phyloP scores from a whole-genome alignment of 2,329 filamentous ascomycete species.

The Paracorniculantispora psalliotae region DNA sequence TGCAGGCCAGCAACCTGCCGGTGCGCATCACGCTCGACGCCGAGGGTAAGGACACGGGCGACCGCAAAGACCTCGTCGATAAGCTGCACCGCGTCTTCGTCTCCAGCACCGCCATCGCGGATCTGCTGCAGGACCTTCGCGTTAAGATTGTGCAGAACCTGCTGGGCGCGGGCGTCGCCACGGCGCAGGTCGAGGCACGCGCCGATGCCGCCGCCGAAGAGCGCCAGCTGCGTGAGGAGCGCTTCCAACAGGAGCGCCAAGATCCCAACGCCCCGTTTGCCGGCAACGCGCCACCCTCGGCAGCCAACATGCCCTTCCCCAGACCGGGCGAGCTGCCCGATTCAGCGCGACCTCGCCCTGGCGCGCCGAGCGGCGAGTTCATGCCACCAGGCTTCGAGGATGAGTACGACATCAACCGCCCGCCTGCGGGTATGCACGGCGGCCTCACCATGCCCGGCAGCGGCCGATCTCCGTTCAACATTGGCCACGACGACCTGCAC shows the following conservation, averaged over 20 bases:
- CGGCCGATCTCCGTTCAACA: slow-evolving; percentile 56
- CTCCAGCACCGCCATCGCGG: slow-evolving; percentile 59
- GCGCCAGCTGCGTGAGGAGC: slow-evolving; percentile 33
- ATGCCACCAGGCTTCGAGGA: slow-evolving; percentile 90
- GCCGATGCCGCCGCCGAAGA: slow-evolving; percentile 37
- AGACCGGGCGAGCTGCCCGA: slow-evolving; percentile 60
- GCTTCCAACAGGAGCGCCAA: slow-evolving; percentile 37
- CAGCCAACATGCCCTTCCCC: slow-evolving; percentile 61
- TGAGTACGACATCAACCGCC: slow-evolving; percentile 76
- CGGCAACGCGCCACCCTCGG: slow-evolving; percentile 29
- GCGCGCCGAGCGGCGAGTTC: slow-evolving; percentile 62
- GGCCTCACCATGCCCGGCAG: slow-evolving; percentile 27
- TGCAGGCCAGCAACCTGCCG: slow-evolving; percentile 56
- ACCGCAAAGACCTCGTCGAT: slow-evolving; percentile 42
- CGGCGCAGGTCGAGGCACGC: slow-evolving; percentile 61
- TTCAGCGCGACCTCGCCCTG: slow-evolving; percentile 52
- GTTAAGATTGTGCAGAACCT: slow-evolving; percentile 79
- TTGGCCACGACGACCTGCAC: slow-evolving; percentile 84
- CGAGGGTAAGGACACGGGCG: slow-evolving; percentile 22
- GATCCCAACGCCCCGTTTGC: slow-evolving; percentile 28
- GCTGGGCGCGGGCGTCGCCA: slow-evolving; percentile 69
- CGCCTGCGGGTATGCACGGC: slow-evolving; percentile 30
- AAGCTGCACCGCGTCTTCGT: slow-evolving; percentile 65
- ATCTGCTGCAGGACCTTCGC: slow-evolving; percentile 69
- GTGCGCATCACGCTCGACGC: slow-evolving; percentile 48